Evolutionary conservation across 2,329 filamentous ascomycete species (phyloP).

Genomic region (Fusarium multiceps): DNA sequence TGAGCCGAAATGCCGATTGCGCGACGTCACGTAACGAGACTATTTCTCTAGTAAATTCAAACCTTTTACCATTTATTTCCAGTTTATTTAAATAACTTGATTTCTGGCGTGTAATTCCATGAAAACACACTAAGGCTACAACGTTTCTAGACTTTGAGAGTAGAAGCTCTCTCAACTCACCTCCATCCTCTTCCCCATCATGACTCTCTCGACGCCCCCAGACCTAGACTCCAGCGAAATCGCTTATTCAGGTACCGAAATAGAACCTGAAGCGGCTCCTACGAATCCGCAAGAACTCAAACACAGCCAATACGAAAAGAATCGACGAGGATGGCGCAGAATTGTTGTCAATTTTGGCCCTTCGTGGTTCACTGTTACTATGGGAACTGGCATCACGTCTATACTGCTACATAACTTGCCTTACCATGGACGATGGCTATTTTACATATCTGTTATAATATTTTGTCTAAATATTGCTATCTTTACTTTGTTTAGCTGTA

Average conservation of each 20-base stretch:
- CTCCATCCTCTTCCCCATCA: not conserved
- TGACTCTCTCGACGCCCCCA: constrained; percentile 1
- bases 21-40: constrained; percentile 15
- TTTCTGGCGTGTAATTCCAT: not conserved
- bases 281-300: constrained; percentile 1
- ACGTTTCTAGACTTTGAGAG: not conserved
- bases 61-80: not conserved
- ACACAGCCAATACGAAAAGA: not conserved
- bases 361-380: constrained; percentile 58
- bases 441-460: constrained; percentile 66
- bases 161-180: not conserved
- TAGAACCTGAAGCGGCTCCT: not conserved
- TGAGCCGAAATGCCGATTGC: constrained; percentile 25
- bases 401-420: constrained; percentile 68
- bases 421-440: constrained; percentile 64
- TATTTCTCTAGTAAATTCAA: not conserved
- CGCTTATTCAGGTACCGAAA: constrained; percentile 15
- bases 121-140: not conserved
- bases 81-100: constrained; percentile 1
- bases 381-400: constrained; percentile 73
- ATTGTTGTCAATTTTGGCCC: constrained; percentile 25
- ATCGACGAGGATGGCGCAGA: constrained; percentile 28
- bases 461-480: constrained; percentile 67
- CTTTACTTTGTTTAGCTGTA: constrained; percentile 61
- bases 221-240: constrained; percentile 17